These are phyloP conservation scores for Plasmodium adleri DNA, from an alignment of 169 alveolate genomes.

Conservation along the genomic window DNA sequence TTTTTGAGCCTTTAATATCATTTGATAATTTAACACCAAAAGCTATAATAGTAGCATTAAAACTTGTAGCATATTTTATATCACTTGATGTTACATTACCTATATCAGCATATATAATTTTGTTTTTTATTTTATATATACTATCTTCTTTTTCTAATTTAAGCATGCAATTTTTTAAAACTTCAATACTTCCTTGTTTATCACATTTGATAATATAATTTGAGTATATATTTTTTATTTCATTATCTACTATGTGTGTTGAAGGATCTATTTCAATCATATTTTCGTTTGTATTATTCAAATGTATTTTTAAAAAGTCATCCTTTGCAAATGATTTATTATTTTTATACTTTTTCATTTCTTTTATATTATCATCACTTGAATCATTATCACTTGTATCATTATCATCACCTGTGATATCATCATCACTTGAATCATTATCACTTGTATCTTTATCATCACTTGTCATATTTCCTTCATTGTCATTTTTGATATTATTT, in stretches of 20 bases:
- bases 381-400: neutral
- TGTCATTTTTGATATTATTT: neutral
- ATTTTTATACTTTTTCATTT: too few species aligned
- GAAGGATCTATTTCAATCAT: neutral
- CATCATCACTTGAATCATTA: neutral
- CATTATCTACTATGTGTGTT: neutral
- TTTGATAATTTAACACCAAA: conserved; percentile 49
- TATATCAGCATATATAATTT: conserved; percentile 52
- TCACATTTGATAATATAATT: conserved; percentile 59
- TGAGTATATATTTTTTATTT: conserved; percentile 15
- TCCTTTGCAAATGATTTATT: too few species aligned
- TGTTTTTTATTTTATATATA: conserved; percentile 27
- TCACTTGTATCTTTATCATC: neutral
- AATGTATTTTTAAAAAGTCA: neutral
- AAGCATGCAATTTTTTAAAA: conserved; percentile 24
- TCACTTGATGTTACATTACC: conserved; percentile 68
- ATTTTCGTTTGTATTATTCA: neutral
- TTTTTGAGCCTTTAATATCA: conserved; percentile 7
- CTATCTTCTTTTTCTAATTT: conserved; percentile 36
- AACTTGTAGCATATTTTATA: conserved; percentile 45
- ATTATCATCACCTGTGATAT: neutral
- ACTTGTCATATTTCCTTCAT: neutral
- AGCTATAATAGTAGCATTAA: conserved; percentile 50
- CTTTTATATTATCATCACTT: neutral
- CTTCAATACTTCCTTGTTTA: conserved; percentile 67